Base-by-base conservation (phyloP, 139 green algal genomes). In the Chlamydomonas incerta region DNA sequence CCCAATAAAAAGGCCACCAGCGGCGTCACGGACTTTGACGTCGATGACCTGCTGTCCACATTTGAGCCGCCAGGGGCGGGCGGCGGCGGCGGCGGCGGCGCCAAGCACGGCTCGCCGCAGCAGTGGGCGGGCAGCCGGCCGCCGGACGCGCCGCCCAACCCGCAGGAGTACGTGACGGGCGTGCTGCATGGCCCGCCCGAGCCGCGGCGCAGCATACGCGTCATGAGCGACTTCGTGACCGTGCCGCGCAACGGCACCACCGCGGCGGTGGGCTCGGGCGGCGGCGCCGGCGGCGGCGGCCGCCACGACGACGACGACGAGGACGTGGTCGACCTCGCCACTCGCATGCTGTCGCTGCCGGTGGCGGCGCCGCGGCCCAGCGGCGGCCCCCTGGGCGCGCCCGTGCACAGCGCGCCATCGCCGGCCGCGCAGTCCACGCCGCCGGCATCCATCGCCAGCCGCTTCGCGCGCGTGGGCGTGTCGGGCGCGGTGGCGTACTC, bases 301-400 rank as follows among this genome's bases (percentile, higher is more conserved):
- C 2, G 20, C 20, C 55, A 4, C 18, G 2, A 2, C 55, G 2
- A 83, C 0, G 18, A 34, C 28, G 62, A 29, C 3, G 63, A 74
- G 33, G 63, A 33, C n/a, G 37, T 33, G 15, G 29, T 50, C 29
- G 77, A 83, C 41, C 24, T 83, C 9, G 52, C 77, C 6, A 29
- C 58, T 4, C 77, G 77, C 63, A 70, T 83, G 9, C 41, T 83
- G 46, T 83, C 77, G 41, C 77, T 83, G 20, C 77, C 77, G 34
- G 6, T 74, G 63, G 34, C 77, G 9, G 41, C 63, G 26, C 5
- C 77, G 3, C 77, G 77, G 46, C 63, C 63, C 14, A n/a, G 37
- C 31, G 21, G 23, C 60, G 24, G 60, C 60, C 21, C 10, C 3
- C 11, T 21, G 20, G 60, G 8, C 18, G 11, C 60, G 8, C 18